Evolutionary conservation across 2,329 filamentous ascomycete genomes (phyloP).

Genomic region (Ceratocystis ficicola): DNA sequence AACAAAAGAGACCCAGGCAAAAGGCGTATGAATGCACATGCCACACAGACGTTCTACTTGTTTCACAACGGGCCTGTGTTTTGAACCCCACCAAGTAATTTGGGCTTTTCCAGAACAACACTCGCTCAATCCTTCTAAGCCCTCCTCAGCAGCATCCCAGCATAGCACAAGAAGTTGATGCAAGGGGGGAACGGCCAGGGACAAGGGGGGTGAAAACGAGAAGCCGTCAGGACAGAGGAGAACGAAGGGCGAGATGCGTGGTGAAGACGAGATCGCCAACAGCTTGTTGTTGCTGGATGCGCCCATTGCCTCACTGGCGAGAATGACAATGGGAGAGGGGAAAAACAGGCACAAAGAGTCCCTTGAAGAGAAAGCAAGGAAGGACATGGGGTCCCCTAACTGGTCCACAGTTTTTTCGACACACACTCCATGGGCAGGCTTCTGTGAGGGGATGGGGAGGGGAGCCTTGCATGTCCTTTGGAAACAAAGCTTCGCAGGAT

Average conservation of each 20-base stretch:
- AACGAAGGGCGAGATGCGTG: background rate
- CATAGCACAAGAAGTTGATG: background rate
- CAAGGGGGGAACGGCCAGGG: background rate
- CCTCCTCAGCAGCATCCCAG: background rate
- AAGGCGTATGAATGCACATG: no score
- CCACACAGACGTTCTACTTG: background rate
- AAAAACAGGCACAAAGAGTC: no score
- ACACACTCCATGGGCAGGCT: no score
- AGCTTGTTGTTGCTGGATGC: no score
- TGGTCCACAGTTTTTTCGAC: background rate
- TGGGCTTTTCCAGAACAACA: conserved; percentile 5
- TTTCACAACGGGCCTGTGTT: conserved; percentile 4
- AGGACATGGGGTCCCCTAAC: no score
- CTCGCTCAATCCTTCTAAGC: background rate
- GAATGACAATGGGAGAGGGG: no score
- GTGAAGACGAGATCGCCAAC: no score
- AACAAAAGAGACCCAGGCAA: background rate
- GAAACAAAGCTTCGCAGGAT: conserved; percentile 1
- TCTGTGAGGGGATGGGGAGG: no score
- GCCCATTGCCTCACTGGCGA: no score
- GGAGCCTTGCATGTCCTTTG: background rate
- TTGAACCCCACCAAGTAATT: background rate
- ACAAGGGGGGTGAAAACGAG: background rate
- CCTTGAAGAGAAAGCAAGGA: no score
- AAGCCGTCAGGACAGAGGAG: background rate